These are phyloP conservation scores for Scutellaria barbata DNA, from an alignment of 257 asterid species.

Conservation along the genomic window DNA sequence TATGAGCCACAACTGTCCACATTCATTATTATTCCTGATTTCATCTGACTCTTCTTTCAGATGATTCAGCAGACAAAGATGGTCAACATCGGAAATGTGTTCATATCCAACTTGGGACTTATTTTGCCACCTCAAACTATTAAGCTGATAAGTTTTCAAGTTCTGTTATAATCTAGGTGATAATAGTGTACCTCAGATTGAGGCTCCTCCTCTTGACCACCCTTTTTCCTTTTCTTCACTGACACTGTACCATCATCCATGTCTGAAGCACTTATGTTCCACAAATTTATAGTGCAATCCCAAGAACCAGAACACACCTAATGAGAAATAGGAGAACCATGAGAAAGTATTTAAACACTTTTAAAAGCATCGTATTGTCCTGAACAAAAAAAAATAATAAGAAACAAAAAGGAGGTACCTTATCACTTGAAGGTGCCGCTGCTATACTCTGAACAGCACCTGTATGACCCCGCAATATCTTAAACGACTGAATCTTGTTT, in stretches of 20 bases:
- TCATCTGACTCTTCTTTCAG: not conserved
- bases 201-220: constrained; percentile 52
- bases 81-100: constrained; percentile 9
- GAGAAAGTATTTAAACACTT: constrained; percentile 26
- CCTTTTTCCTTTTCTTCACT: constrained; percentile 82
- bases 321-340: constrained; percentile 32
- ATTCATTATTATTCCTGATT: constrained; percentile 13
- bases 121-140: not conserved
- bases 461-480: constrained; percentile 75
- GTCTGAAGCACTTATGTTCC: constrained; percentile 62
- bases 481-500: constrained; percentile 61
- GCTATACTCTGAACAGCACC: constrained; percentile 85
- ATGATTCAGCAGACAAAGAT: constrained; percentile 10
- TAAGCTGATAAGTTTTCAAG: not conserved
- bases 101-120: not conserved
- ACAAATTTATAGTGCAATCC: constrained; percentile 79
- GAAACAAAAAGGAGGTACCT: constrained; percentile 55
- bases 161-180: constrained; percentile 25
- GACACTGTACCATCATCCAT: constrained; percentile 58
- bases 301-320: constrained; percentile 98
- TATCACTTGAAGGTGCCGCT: constrained; percentile 72
- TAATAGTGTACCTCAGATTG: constrained; percentile 69
- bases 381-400: constrained; percentile 20
- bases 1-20: constrained; percentile 9
- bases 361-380: not conserved